Evolutionary conservation across 495 filamentous ascomycete species (phyloP).

Genomic region (Acidiella bohemica): DNA sequence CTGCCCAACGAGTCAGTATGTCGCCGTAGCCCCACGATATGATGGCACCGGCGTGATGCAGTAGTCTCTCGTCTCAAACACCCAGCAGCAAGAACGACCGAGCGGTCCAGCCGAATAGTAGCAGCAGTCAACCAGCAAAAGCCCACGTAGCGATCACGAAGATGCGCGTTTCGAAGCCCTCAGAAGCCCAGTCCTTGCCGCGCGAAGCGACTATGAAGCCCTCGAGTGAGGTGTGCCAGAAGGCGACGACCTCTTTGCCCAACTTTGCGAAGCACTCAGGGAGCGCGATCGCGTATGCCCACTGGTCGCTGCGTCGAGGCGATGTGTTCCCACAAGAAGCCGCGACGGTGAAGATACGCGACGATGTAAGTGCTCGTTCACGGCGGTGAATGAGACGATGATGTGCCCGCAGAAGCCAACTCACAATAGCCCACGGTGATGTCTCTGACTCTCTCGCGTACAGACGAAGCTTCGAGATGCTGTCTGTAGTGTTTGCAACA

Average conservation of each 20-base stretch:
- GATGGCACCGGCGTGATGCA: neutral
- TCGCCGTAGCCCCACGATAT: too few species aligned
- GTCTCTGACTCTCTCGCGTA: too few species aligned
- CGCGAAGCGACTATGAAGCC: slow-evolving; percentile 16
- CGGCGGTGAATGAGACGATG: too few species aligned
- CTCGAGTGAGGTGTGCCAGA: slow-evolving; percentile 20
- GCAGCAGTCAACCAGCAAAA: slow-evolving; percentile 10
- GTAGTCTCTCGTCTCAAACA: slow-evolving; percentile 19
- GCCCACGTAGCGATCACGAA: slow-evolving; percentile 15
- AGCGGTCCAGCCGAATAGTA: slow-evolving; percentile 3
- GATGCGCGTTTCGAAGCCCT: slow-evolving; percentile 8
- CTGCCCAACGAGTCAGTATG: slow-evolving; percentile 15
- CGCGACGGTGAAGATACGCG: slow-evolving; percentile 5
- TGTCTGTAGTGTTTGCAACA: too few species aligned
- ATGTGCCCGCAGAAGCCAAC: too few species aligned
- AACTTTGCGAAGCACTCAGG: neutral
- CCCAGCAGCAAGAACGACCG: slow-evolving; percentile 16
- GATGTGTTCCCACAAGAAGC: slow-evolving; percentile 31
- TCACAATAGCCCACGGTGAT: too few species aligned
- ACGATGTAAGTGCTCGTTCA: slow-evolving; percentile 7
- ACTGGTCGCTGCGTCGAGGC: slow-evolving; percentile 24
- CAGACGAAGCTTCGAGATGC: too few species aligned
- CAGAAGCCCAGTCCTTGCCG: slow-evolving; percentile 21
- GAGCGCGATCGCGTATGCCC: slow-evolving; percentile 4
- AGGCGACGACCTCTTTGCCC: slow-evolving; percentile 6